Evolutionary conservation across 2,329 filamentous ascomycete species (phyloP).

Genomic region (Phoma sp.): DNA sequence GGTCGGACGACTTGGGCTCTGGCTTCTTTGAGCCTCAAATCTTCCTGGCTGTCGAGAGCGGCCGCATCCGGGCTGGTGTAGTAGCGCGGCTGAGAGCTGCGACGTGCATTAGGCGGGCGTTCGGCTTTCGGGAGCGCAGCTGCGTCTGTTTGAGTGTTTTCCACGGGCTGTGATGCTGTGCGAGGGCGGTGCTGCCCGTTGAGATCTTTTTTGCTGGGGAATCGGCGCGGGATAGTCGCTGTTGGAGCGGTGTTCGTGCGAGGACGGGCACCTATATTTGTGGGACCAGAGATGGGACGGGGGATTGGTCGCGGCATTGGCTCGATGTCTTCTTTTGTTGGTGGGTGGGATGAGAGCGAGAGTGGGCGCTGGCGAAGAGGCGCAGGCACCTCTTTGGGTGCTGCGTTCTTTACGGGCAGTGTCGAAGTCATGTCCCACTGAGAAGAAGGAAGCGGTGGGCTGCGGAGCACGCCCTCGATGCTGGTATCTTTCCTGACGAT

Average conservation of each 20-base stretch:
- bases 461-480: conserved; percentile 4
- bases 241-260: conserved; percentile 13
- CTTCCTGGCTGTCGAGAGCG: conserved; percentile 7
- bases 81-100: conserved; percentile 22
- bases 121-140: background rate
- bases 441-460: background rate
- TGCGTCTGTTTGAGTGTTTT: background rate
- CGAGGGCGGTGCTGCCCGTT: conserved; percentile 9
- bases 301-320: conserved; percentile 10
- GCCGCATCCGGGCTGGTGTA: conserved; percentile 16
- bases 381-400: background rate
- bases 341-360: conserved; percentile 4
- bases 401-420: background rate
- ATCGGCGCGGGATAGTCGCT: conserved; percentile 3
- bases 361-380: background rate
- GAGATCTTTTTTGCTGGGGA: conserved; percentile 10
- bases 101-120: conserved; percentile 1
- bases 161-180: conserved; percentile 4
- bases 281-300: conserved; percentile 8
- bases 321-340: background rate
- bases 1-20: background rate
- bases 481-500: conserved; percentile 33
- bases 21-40: background rate
- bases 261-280: background rate
- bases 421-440: conserved; percentile 6